Evolutionary conservation across 2,329 filamentous ascomycete species (phyloP).

Genomic region (Dothistroma pini): DNA sequence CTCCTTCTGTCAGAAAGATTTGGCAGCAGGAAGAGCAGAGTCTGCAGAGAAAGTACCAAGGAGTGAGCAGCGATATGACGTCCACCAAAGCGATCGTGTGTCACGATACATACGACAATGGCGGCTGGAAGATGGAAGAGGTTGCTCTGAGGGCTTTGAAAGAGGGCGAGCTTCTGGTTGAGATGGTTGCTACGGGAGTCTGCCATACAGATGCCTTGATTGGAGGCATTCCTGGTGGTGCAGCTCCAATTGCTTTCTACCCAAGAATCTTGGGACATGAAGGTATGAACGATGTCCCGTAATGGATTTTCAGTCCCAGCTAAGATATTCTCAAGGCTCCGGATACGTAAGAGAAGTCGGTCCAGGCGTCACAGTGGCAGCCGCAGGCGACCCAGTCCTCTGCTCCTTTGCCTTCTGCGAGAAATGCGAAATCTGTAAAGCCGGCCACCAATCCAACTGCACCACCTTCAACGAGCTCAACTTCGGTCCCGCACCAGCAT

Average conservation of each 20-base stretch:
- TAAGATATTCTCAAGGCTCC: constrained; percentile 29
- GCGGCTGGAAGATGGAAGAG: constrained; percentile 41
- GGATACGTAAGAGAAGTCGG: constrained; percentile 50
- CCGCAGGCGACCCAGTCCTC: constrained; percentile 46
- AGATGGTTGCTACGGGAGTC: constrained; percentile 52
- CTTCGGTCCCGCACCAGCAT: constrained; percentile 33
- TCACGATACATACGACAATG: constrained; percentile 36
- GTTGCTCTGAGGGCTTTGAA: constrained; percentile 36
- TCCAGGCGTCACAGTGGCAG: constrained; percentile 39
- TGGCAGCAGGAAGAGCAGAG: constrained; percentile 26
- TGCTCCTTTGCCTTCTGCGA: constrained; percentile 49
- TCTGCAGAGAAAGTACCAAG: constrained; percentile 9
- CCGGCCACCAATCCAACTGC: constrained; percentile 48
- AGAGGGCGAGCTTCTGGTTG: constrained; percentile 51
- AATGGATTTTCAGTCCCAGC: neutral
- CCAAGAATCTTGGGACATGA: constrained; percentile 54
- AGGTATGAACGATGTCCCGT: constrained; percentile 34
- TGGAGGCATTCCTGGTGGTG: constrained; percentile 37
- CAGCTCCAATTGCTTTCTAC: constrained; percentile 40
- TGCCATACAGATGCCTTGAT: constrained; percentile 55
- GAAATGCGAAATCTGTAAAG: constrained; percentile 48
- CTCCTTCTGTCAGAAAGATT: constrained; percentile 25
- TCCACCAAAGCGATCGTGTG: constrained; percentile 39
- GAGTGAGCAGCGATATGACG: constrained; percentile 18
- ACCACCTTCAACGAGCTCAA: constrained; percentile 48